Evolutionary conservation across 2,329 filamentous ascomycete genomes (phyloP).

Genomic region (Fusarium redolens): DNA sequence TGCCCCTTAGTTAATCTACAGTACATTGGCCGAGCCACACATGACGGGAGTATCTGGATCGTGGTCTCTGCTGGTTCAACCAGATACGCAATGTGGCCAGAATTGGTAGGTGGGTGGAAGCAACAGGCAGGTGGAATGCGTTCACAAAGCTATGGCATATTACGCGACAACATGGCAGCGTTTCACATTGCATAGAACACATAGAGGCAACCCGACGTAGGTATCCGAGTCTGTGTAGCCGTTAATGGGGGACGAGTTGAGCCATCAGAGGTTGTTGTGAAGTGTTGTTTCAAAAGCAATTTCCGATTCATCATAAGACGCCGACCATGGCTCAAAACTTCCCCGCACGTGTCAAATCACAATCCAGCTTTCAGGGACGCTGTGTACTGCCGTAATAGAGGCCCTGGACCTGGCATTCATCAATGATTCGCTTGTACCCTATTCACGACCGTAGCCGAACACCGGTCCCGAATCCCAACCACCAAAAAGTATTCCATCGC

Average conservation of each 20-base stretch:
- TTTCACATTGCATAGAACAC: slow-evolving; percentile 13
- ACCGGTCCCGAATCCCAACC: slow-evolving; percentile 41
- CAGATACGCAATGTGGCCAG: neutral
- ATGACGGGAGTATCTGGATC: neutral
- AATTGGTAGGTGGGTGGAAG: neutral
- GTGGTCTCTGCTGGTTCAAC: neutral
- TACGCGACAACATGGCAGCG: neutral
- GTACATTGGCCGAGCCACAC: neutral
- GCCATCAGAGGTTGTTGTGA: slow-evolving; percentile 28
- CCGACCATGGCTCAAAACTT: slow-evolving; percentile 47
- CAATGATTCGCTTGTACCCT: slow-evolving; percentile 47
- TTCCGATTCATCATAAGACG: slow-evolving; percentile 47
- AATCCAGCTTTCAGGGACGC: slow-evolving; percentile 43
- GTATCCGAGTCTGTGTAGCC: slow-evolving; percentile 4
- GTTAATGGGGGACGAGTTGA: slow-evolving; percentile 12
- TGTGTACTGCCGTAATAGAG: slow-evolving; percentile 46
- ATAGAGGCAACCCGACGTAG: slow-evolving; percentile 14
- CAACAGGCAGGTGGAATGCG: neutral
- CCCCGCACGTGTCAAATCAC: slow-evolving; percentile 46
- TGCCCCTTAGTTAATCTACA: neutral
- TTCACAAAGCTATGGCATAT: neutral
- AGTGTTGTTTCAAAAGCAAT: slow-evolving; percentile 44
- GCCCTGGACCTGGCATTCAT: slow-evolving; percentile 46
- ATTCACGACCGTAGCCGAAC: slow-evolving; percentile 38
- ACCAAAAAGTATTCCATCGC: slow-evolving; percentile 41